Percentiles rank a stretch among this genome's conserved stretches.
Conservation (phyloP, 2,329 filamentous ascomycete genomes). For the Penicillium sp. region DNA sequence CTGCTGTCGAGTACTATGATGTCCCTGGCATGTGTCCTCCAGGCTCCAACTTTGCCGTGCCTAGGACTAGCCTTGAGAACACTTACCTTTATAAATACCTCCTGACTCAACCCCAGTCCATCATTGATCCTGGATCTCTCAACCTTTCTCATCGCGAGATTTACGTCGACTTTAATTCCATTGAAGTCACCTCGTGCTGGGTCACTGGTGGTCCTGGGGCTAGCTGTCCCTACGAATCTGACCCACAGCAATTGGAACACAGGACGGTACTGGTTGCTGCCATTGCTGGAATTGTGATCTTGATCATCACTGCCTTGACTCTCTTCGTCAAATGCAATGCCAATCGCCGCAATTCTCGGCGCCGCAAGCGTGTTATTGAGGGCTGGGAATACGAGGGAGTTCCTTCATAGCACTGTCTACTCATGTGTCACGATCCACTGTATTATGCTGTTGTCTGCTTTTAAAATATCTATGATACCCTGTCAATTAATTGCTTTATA, state of each 20-base stretch:
- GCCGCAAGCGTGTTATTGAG: conserved; percentile 50
- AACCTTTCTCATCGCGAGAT: conserved; percentile 38
- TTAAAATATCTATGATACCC: not conserved
- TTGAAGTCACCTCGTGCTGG: conserved; percentile 60
- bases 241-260: conserved; percentile 43
- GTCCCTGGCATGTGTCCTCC: conserved; percentile 50
- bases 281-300: conserved; percentile 61
- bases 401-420: conserved; percentile 42
- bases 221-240: conserved; percentile 57
- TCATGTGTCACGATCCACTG: not conserved
- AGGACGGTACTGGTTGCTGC: conserved; percentile 59
- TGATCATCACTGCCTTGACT: conserved; percentile 59
- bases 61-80: conserved; percentile 64
- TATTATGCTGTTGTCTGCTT: not conserved
- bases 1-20: conserved; percentile 44
- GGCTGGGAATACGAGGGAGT: conserved; percentile 70
- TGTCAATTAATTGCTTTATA: too few relatives aligned
- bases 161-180: conserved; percentile 62
- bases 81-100: conserved; percentile 53
- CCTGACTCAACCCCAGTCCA: conserved; percentile 30
- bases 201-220: conserved; percentile 55
- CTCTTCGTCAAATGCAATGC: conserved; percentile 64
- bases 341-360: conserved; percentile 55
- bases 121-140: conserved; percentile 25
- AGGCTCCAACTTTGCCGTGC: conserved; percentile 54